A percentile compares a stretch with the other conserved stretches of the same genome.
phyloP scores from a whole-genome alignment of 225 moss, liverwort and hornwort species.

The Lunularia cruciata region DNA sequence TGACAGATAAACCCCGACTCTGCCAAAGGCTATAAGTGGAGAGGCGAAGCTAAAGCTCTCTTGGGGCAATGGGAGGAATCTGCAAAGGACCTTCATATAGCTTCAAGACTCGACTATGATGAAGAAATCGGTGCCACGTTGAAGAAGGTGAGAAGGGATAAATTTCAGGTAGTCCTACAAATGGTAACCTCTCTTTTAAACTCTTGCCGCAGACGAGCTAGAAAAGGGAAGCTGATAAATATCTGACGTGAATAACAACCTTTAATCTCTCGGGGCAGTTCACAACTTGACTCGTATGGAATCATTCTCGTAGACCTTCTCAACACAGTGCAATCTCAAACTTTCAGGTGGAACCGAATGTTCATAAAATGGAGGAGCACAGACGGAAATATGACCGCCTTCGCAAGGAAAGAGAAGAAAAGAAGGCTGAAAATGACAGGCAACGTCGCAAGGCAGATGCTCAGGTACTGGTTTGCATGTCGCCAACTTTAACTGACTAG shows the following conservation, averaged over 20 bases:
- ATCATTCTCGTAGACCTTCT: neutral
- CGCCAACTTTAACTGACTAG: no score
- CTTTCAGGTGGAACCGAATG: conserved; percentile 82
- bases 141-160: conserved; percentile 58
- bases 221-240: no score
- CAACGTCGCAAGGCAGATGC: conserved; percentile 76
- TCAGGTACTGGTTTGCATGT: no score
- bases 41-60: conserved; percentile 80
- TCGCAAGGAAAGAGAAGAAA: conserved; percentile 80
- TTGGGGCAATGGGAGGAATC: conserved; percentile 81
- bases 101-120: conserved; percentile 86
- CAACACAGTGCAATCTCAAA: neutral
- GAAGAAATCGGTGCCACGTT: conserved; percentile 78
- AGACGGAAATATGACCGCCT: conserved; percentile 88
- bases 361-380: conserved; percentile 85
- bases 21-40: conserved; percentile 92
- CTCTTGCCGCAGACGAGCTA: neutral
- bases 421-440: conserved; percentile 58
- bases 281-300: no score
- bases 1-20: conserved; percentile 94
- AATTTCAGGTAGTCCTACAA: no score
- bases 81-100: conserved; percentile 87
- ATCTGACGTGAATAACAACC: no score
- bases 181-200: no score
- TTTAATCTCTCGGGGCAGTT: neutral